Conservation (phyloP, 2,329 filamentous ascomycete genomes). For the Fusarium ambrosium region DNA sequence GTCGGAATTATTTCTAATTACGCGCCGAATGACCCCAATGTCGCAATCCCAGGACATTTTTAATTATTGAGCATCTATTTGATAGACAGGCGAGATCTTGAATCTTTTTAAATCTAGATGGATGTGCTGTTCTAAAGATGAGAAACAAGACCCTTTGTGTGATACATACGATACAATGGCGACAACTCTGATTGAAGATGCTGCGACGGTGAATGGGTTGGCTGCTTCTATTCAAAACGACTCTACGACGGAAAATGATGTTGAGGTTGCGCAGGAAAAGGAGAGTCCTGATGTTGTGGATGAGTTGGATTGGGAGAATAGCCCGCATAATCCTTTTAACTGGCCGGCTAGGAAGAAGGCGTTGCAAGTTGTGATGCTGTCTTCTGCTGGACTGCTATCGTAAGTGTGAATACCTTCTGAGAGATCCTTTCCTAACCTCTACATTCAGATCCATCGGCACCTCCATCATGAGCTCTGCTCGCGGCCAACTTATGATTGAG, state of each 20-base stretch:
- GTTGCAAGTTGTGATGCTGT: conserved; percentile 55
- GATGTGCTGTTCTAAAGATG: background rate
- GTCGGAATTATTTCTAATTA: conserved; percentile 4
- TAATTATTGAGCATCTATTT: background rate
- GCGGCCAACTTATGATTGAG: conserved; percentile 58
- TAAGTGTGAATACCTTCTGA: conserved; percentile 42
- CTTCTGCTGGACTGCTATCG: conserved; percentile 58
- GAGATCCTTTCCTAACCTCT: background rate
- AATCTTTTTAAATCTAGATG: background rate
- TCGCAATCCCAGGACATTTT: background rate
- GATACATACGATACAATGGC: conserved; percentile 12
- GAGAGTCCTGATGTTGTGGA: conserved; percentile 3
- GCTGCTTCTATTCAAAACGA: conserved; percentile 10
- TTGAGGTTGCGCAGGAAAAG: conserved; percentile 43
- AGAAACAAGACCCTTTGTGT: background rate
- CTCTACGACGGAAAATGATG: conserved; percentile 45
- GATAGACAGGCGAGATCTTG: conserved; percentile 6
- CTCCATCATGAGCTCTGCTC: conserved; percentile 38
- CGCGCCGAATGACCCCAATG: background rate
- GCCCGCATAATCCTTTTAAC: conserved; percentile 64
- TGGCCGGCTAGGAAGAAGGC: conserved; percentile 61
- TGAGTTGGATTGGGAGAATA: conserved; percentile 52
- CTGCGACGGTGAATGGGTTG: background rate
- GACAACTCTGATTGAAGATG: conserved; percentile 2
- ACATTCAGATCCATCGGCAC: conserved; percentile 25